Evolutionary conservation across 2,329 filamentous ascomycete genomes (phyloP).

Genomic region (Hypoxylon sp.): DNA sequence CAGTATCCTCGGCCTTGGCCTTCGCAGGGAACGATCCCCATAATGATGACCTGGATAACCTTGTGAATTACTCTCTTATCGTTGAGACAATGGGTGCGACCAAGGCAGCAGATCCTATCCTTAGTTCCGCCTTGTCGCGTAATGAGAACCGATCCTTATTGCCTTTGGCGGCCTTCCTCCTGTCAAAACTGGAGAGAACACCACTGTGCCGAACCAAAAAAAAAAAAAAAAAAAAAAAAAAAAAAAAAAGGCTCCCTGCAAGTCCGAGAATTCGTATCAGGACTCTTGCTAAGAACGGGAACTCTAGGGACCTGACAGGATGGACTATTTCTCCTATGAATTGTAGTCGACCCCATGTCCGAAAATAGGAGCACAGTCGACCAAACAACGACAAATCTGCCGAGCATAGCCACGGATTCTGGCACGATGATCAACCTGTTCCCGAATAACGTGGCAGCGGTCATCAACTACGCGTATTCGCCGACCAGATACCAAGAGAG

Average conservation of each 20-base stretch:
- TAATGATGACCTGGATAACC: slow-evolving; percentile 36
- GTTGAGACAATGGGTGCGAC: slow-evolving; percentile 48
- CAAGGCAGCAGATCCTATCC: slow-evolving; percentile 43
- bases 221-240: no score
- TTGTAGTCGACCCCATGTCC: slow-evolving; percentile 42
- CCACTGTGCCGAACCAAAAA: slow-evolving; percentile 48
- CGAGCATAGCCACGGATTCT: slow-evolving; percentile 51
- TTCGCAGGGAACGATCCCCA: slow-evolving; percentile 43
- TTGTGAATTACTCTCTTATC: slow-evolving; percentile 48
- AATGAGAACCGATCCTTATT: slow-evolving; percentile 50
- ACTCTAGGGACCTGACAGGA: slow-evolving; percentile 32
- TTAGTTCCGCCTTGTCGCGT: slow-evolving; percentile 53
- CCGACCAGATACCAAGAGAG: slow-evolving; percentile 45
- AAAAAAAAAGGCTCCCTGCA: no score
- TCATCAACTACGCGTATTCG: slow-evolving; percentile 49
- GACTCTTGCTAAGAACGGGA: slow-evolving; percentile 3
- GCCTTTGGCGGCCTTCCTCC: slow-evolving; percentile 53
- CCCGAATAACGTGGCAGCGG: slow-evolving; percentile 46
- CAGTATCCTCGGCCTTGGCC: slow-evolving; percentile 52
- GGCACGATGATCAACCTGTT: slow-evolving; percentile 53
- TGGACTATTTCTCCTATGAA: slow-evolving; percentile 51
- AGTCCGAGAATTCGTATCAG: no score
- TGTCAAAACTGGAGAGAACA: slow-evolving; percentile 48
- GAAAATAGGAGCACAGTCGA: slow-evolving; percentile 43
- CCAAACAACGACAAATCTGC: slow-evolving; percentile 40